A percentile compares a stretch with the other conserved stretches of the same genome.
Conservation (phyloP, 1,284 basidiomycete genomes). For the Abortiporus biennis region DNA sequence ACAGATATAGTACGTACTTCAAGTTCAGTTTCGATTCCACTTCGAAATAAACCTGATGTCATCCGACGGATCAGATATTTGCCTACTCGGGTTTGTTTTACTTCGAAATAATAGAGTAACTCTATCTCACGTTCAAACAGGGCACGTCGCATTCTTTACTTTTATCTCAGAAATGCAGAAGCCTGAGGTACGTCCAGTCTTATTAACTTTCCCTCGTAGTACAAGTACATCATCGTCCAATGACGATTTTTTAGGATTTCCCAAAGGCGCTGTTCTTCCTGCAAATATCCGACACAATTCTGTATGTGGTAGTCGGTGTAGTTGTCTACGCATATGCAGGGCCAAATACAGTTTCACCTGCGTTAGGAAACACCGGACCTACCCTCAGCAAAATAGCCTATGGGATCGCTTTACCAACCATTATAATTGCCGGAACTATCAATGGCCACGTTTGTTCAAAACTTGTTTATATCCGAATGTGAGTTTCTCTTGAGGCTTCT, state of each 20-base stretch:
- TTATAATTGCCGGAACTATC: slow-evolving; percentile 26
- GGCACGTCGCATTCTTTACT: slow-evolving; percentile 42
- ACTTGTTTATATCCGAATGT: slow-evolving; percentile 26
- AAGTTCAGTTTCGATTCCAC: not conserved
- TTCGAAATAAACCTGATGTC: not conserved
- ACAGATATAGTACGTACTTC: slow-evolving; percentile 39
- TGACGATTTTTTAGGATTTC: slow-evolving; percentile 18
- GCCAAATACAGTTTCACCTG: slow-evolving; percentile 21
- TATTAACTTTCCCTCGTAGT: not conserved
- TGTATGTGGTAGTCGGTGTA: slow-evolving; percentile 26
- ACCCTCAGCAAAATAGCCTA: slow-evolving; percentile 22
- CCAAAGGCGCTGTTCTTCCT: slow-evolving; percentile 24
- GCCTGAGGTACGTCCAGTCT: slow-evolving; percentile 26
- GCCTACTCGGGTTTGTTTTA: slow-evolving; percentile 49
- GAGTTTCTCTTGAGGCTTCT: slow-evolving; percentile 7
- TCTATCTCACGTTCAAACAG: slow-evolving; percentile 1
- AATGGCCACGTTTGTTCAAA: slow-evolving; percentile 29
- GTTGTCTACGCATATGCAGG: slow-evolving; percentile 26
- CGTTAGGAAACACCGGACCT: slow-evolving; percentile 24
- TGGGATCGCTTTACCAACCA: slow-evolving; percentile 27
- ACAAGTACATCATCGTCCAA: too few relatives aligned
- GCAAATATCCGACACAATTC: slow-evolving; percentile 24
- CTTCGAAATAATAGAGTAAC: slow-evolving; percentile 19
- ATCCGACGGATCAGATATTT: slow-evolving; percentile 43
- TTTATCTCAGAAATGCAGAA: slow-evolving; percentile 49